Conservation (phyloP, 2,329 filamentous ascomycete species). For the Akanthomyces muscarius region DNA sequence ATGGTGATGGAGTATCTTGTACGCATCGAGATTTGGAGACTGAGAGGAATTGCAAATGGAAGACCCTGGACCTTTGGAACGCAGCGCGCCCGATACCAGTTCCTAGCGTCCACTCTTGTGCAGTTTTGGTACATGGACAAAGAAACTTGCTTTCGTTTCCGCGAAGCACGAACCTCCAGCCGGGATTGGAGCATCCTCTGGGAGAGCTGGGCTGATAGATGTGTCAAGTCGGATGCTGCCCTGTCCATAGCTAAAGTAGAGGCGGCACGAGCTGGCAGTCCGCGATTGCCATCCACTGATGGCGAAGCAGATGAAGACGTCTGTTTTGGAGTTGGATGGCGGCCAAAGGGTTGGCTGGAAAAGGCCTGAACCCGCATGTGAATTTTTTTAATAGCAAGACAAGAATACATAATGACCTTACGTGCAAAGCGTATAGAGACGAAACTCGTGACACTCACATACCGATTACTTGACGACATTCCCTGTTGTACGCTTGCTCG, state of each 20-base stretch:
- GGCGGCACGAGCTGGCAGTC: neutral
- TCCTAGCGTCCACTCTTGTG: conserved; percentile 14
- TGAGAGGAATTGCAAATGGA: neutral
- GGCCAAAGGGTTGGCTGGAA: conserved; percentile 5
- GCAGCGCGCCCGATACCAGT: neutral
- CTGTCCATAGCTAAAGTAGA: neutral
- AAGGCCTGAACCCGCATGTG: neutral
- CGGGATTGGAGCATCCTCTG: conserved; percentile 25
- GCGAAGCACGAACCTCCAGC: neutral
- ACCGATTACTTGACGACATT: neutral
- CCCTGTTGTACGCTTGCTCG: neutral
- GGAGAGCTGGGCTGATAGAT: conserved; percentile 27
- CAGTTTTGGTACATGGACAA: conserved; percentile 17
- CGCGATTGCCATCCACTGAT: conserved; percentile 20
- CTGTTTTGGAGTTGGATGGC: neutral
- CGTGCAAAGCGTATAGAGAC: neutral
- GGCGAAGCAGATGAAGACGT: neutral
- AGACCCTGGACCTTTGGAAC: conserved; percentile 11
- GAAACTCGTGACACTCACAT: no score
- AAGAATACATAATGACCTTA: neutral
- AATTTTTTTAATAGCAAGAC: no score
- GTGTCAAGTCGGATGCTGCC: neutral
- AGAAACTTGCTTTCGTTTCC: conserved; percentile 6
- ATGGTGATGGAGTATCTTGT: conserved; percentile 15
- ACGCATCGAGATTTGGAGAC: conserved; percentile 12